Percentiles rank a stretch among this genome's conserved stretches.
These are phyloP conservation scores for Colletotrichum navitas DNA, from an alignment of 2,329 filamentous ascomycete species.

Conservation along the genomic window DNA sequence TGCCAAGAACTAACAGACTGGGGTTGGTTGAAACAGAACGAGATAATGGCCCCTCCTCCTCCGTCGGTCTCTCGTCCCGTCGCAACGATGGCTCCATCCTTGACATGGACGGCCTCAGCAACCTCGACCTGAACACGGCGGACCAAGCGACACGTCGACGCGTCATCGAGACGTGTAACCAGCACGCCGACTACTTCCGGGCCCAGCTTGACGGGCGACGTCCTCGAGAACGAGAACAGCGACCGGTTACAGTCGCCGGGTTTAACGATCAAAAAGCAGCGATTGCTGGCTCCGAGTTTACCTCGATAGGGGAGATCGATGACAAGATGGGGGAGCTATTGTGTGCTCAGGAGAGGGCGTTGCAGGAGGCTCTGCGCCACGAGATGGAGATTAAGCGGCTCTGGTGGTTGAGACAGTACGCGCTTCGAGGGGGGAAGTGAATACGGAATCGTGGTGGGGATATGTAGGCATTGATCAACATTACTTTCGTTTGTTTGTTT, in stretches of 20 bases:
- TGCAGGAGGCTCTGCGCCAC: background rate
- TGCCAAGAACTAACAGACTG: background rate
- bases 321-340: background rate
- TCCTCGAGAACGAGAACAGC: background rate
- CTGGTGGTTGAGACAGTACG: background rate
- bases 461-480: no score
- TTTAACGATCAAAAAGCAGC: background rate
- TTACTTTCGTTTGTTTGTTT: no score
- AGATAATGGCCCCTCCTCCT: no score
- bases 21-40: background rate
- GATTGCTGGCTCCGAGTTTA: background rate
- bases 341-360: background rate
- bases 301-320: background rate
- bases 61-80: background rate
- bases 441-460: no score
- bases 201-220: background rate
- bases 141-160: background rate
- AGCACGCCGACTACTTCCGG: background rate
- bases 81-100: background rate
- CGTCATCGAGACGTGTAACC: background rate
- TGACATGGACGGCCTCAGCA: background rate
- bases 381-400: background rate
- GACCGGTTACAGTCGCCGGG: background rate
- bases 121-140: background rate
- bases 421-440: background rate